These are phyloP conservation scores for Thalassiosira livingstoniorum DNA, from an alignment of 352 stramenopile genomes.

Conservation along the genomic window DNA sequence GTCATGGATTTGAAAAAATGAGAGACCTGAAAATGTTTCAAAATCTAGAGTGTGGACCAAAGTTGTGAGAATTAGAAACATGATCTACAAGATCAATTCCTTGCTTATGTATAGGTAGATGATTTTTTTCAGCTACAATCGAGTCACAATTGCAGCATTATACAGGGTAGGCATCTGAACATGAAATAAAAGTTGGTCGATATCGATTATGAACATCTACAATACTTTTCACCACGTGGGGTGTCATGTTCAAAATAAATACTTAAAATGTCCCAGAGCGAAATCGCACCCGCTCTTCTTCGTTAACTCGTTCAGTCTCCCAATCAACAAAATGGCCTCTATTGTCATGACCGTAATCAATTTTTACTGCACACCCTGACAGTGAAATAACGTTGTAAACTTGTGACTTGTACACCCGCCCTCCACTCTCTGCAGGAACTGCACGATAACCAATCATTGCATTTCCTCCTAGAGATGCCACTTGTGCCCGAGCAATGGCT, in stretches of 20 bases:
- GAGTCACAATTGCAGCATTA: too few relatives aligned
- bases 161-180: too few relatives aligned
- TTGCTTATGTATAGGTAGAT: too few relatives aligned
- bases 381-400: slow-evolving; percentile 87
- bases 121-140: too few relatives aligned
- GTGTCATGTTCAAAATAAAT: background rate
- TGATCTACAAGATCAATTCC: too few relatives aligned
- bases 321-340: slow-evolving; percentile 22
- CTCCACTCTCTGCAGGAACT: slow-evolving; percentile 82
- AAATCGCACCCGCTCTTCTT: slow-evolving; percentile 32
- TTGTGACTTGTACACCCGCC: slow-evolving; percentile 84
- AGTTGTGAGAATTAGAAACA: too few relatives aligned
- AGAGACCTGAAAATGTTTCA: too few relatives aligned
- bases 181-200: too few relatives aligned
- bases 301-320: slow-evolving; percentile 24
- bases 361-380: slow-evolving; percentile 72
- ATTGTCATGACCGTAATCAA: slow-evolving; percentile 64
- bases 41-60: too few relatives aligned
- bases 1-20: too few relatives aligned
- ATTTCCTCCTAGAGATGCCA: slow-evolving; percentile 82
- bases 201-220: too few relatives aligned
- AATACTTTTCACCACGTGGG: too few relatives aligned
- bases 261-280: slow-evolving; percentile 31
- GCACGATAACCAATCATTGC: slow-evolving; percentile 82
- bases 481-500: slow-evolving; percentile 81